Conservation (phyloP, 139 green algal species). For the Ettlia oleoabundans region DNA sequence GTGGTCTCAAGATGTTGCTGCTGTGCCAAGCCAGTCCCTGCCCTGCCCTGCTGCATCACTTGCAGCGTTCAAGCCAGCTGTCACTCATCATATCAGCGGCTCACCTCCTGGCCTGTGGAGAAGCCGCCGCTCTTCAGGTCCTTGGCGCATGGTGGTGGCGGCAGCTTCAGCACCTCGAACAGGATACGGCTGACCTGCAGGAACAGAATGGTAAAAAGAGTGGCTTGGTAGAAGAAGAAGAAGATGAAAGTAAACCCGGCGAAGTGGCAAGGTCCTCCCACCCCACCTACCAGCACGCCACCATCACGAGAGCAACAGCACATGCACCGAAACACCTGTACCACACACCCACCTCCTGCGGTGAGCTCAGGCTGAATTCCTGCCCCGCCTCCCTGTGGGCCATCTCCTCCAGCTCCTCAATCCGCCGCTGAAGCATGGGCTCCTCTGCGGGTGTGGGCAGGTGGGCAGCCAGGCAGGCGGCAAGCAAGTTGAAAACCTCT, state of each 20-base stretch:
- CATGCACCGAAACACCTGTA: no score
- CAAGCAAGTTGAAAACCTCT: not conserved
- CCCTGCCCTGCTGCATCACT: no score
- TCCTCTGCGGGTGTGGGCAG: constrained; percentile 24
- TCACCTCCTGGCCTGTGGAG: constrained; percentile 48
- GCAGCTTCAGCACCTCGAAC: constrained; percentile 68
- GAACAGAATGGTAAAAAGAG: no score
- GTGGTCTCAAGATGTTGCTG: no score
- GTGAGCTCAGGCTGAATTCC: constrained; percentile 45
- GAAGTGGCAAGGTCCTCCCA: no score
- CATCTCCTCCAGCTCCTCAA: constrained; percentile 58
- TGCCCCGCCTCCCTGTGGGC: constrained; percentile 39
- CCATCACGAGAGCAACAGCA: no score
- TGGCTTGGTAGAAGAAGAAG: no score
- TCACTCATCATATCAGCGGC: no score
- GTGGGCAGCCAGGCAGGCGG: not conserved
- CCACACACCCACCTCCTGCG: constrained; percentile 34
- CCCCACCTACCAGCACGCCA: no score
- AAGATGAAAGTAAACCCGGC: no score
- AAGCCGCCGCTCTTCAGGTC: constrained; percentile 24
- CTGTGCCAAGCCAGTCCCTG: no score
- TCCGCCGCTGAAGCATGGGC: constrained; percentile 55
- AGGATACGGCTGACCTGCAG: constrained; percentile 52
- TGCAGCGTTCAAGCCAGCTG: no score
- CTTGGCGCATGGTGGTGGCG: constrained; percentile 61